Percentiles rank a stretch among this genome's conserved stretches.
Evolutionary conservation across 495 filamentous ascomycete genomes (phyloP).

Genomic region (Aspergillus cavernicola): DNA sequence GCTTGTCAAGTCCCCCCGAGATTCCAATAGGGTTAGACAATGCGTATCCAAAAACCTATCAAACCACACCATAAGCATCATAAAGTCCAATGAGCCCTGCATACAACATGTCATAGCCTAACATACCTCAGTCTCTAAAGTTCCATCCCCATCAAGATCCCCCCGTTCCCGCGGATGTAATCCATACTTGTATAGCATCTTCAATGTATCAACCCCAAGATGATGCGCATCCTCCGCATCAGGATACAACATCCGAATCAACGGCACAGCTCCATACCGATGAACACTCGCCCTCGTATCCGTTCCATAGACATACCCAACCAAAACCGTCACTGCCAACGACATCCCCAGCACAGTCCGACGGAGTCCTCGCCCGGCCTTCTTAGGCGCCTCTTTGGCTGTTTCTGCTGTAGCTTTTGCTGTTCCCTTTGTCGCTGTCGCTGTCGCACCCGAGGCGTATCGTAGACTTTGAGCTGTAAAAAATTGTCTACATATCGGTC

Average conservation of each 20-base stretch:
- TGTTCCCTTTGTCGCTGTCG: constrained; percentile 1
- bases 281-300: constrained; percentile 88
- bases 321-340: constrained; percentile 45
- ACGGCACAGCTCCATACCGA: constrained; percentile 71
- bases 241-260: constrained; percentile 64
- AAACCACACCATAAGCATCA: not conserved
- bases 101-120: not conserved
- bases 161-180: constrained; percentile 73
- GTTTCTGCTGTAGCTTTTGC: constrained; percentile 17
- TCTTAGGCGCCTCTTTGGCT: constrained; percentile 33
- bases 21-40: constrained; percentile 85
- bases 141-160: constrained; percentile 46
- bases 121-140: constrained; percentile 49
- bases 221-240: constrained; percentile 94
- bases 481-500: constrained; percentile 23
- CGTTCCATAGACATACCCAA: constrained; percentile 74
- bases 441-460: constrained; percentile 32
- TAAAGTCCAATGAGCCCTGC: not conserved
- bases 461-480: constrained; percentile 18
- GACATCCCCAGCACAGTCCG: constrained; percentile 54
- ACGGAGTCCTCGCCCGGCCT: constrained; percentile 30
- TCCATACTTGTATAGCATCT: constrained; percentile 50
- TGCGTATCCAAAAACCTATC: constrained; percentile 69
- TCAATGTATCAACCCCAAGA: constrained; percentile 61
- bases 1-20: constrained; percentile 91